phyloP scores from a whole-genome alignment of 345 rosid genomes.

The Citrus cavaleriei region DNA sequence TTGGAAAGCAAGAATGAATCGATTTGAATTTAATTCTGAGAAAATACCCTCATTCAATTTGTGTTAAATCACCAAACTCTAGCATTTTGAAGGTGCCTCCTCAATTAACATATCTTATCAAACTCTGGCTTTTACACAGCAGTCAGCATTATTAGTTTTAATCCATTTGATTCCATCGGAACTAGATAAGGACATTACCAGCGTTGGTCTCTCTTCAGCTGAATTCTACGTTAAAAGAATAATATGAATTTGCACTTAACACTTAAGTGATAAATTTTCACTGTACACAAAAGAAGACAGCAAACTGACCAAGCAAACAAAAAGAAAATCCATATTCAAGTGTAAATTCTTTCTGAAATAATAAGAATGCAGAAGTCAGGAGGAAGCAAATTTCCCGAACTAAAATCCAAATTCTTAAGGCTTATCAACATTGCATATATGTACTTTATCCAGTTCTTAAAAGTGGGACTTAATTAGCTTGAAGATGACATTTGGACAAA shows the following conservation, averaged over 20 bases:
- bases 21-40: not conserved
- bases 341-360: not conserved
- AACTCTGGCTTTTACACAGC: not conserved
- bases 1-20: not conserved
- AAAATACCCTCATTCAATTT: not conserved
- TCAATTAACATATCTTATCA: not conserved
- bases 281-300: not conserved
- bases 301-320: not conserved
- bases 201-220: not conserved
- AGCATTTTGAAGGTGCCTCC: not conserved
- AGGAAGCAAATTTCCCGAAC: not conserved
- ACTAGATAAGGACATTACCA: not conserved
- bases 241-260: not conserved
- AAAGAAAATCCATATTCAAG: not conserved
- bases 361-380: not conserved
- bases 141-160: not conserved
- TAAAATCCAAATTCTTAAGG: not conserved
- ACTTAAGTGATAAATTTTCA: not conserved
- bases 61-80: not conserved
- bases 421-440: too few species aligned
- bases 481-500: not conserved
- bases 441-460: not conserved
- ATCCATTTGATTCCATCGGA: not conserved
- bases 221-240: not conserved
- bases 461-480: not conserved